phyloP scores from a whole-genome alignment of 768 basidiomycete species.

The Tricholoma matsutake region DNA sequence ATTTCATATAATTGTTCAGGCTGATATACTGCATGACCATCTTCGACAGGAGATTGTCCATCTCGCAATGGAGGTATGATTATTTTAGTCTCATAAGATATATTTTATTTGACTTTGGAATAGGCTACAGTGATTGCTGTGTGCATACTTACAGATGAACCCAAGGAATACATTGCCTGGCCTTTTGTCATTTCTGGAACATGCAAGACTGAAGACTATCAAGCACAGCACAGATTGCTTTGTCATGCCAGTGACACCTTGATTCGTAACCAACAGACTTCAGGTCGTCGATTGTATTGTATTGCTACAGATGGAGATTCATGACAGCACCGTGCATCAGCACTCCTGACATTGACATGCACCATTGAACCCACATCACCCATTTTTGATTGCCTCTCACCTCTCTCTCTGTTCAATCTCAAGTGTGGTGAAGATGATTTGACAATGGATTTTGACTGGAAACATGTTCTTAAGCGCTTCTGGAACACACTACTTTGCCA shows the following conservation, averaged over 20 bases:
- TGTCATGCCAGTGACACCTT: not conserved
- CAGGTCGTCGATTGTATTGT: not conserved
- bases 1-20: not conserved
- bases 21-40: not conserved
- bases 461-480: constrained; percentile 27
- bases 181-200: not conserved
- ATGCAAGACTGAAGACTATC: not conserved
- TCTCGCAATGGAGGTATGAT: not conserved
- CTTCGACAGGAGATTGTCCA: not conserved
- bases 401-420: not conserved
- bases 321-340: not conserved
- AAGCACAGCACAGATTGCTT: not conserved
- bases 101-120: not conserved
- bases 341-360: not conserved
- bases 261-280: not conserved
- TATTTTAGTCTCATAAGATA: not conserved
- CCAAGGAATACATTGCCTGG: not conserved
- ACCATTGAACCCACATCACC: not conserved
- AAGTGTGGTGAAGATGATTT: constrained; percentile 24
- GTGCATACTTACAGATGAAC: not conserved
- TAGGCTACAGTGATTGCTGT: not conserved
- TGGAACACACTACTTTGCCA: constrained; percentile 22
- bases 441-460: constrained; percentile 28
- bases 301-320: not conserved
- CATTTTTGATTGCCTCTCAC: not conserved